Evolutionary conservation across 2,329 filamentous ascomycete genomes (phyloP), one percentile per base, ranked within the genome.

Genomic region (Xylariaceae sp.): DNA sequence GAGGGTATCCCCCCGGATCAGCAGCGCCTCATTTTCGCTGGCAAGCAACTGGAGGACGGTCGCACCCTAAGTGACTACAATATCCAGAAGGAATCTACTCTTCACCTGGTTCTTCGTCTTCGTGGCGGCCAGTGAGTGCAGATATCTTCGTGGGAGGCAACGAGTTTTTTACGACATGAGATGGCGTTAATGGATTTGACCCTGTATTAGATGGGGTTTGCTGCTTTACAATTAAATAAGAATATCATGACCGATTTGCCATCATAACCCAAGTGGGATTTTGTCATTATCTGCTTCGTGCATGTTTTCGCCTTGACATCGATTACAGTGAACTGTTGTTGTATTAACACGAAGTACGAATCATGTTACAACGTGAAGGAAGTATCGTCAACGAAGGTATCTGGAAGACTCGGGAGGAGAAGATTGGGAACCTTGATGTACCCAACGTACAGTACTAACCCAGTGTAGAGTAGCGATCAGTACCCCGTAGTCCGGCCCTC

Each of bases 11-110:
- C 86, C 34, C 85, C 86, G 42, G 86, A 88, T 70, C 86, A 88
- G 73, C 86, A 88, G 74, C 83, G 85, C 73, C 77, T 88, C 57
- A 88, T 88, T 71, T 88, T 88, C 66, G 85, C 85, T 68, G 85
- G 85, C 68, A 88, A 88, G 80, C 85, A 88, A 75, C 69, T 88
- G 53, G 87, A 90, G 73, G 88, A 92, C 70, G 88, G 88, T 58
- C 86, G 88, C 30, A 92, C 89, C 1, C 77, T 92, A n/a, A 87
- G 84, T n/a, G 89, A 92, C 72, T 92, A 92, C 82, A 92, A 92
- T 77, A 93, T 93, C 63, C 90, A 94, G 76, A 89, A 89, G 76
- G 87, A 89, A 72, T 87, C 84, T 4, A 89, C 87, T 1, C 80
- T 89, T 10, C 87, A 89, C 74, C 74, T 89, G 68, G 86, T 89